Evolutionary conservation across 805 yeast genomes (phyloP).

Genomic region (Saccharomycopsis amapae): DNA sequence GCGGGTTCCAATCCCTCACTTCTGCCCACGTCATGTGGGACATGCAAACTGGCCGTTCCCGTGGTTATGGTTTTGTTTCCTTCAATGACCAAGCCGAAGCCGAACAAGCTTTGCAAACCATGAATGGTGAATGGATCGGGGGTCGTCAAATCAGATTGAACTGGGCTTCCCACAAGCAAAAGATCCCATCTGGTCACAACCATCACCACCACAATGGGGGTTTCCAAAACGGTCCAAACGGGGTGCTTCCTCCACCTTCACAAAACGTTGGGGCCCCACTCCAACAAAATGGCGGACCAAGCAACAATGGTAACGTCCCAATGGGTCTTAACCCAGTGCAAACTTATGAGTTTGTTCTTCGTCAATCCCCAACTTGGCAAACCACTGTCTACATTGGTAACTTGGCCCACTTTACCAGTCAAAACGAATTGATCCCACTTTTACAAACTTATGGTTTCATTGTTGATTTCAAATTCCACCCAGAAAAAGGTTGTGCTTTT

Average conservation of each 20-base stretch:
- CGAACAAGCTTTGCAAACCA: slow-evolving; percentile 58
- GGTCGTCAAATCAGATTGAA: slow-evolving; percentile 78
- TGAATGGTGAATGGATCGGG: slow-evolving; percentile 66
- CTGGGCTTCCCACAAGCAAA: slow-evolving; percentile 77
- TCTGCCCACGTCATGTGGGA: slow-evolving; percentile 98
- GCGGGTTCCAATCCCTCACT: slow-evolving; percentile 48
- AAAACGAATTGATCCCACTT: slow-evolving; percentile 64
- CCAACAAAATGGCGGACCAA: slow-evolving; percentile 1
- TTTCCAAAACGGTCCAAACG: slow-evolving; percentile 10
- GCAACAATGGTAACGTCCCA: slow-evolving; percentile 21
- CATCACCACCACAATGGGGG: slow-evolving; percentile 21
- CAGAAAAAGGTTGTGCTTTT: slow-evolving; percentile 83
- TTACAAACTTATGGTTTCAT: slow-evolving; percentile 77
- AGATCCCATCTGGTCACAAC: slow-evolving; percentile 28
- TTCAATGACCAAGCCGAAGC: slow-evolving; percentile 64
- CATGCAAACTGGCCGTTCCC: slow-evolving; percentile 85
- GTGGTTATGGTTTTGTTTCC: slow-evolving; percentile 89
- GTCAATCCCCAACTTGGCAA: slow-evolving; percentile 77
- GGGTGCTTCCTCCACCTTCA: slow-evolving; percentile 4
- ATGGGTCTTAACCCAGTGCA: slow-evolving; percentile 35
- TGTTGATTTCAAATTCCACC: slow-evolving; percentile 71
- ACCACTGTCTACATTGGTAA: slow-evolving; percentile 86
- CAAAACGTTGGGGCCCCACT: slow-evolving; percentile 1
- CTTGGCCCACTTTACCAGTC: slow-evolving; percentile 68
- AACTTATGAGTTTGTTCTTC: slow-evolving; percentile 59